Percentiles rank a stretch among this genome's conserved stretches.
Conservation (phyloP, 2,329 filamentous ascomycete species). For the Aureobasidium leucospermi region DNA sequence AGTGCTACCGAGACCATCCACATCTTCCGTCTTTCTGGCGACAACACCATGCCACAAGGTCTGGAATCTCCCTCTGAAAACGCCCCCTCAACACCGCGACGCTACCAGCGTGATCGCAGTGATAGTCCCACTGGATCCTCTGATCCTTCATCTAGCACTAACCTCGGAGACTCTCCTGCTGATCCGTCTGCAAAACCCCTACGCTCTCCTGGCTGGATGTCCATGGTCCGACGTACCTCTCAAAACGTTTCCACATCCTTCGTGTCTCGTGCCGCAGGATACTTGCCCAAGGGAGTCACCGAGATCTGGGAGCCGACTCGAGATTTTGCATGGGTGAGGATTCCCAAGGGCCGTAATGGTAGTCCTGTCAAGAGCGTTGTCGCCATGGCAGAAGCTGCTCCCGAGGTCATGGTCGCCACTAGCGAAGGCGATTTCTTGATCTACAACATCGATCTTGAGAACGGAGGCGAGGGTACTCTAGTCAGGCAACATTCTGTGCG, state of each 20-base stretch:
- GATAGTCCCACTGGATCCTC: slow-evolving; percentile 30
- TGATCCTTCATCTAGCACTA: slow-evolving; percentile 35
- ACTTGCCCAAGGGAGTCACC: slow-evolving; percentile 85
- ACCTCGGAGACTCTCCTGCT: slow-evolving; percentile 19
- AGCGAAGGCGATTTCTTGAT: slow-evolving; percentile 93
- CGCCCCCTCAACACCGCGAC: slow-evolving; percentile 2
- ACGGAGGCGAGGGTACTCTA: slow-evolving; percentile 84
- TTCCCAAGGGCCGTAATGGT: slow-evolving; percentile 56
- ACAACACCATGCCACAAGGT: not conserved
- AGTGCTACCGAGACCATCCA: slow-evolving; percentile 95
- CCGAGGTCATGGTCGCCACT: slow-evolving; percentile 96
- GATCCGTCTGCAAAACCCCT: slow-evolving; percentile 14
- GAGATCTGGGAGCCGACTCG: slow-evolving; percentile 96
- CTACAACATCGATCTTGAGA: slow-evolving; percentile 90
- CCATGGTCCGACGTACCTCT: slow-evolving; percentile 86
- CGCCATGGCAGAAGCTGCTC: slow-evolving; percentile 88
- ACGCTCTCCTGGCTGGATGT: slow-evolving; percentile 71
- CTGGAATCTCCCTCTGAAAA: not conserved
- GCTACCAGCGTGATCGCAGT: slow-evolving; percentile 30
- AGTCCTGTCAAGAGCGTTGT: slow-evolving; percentile 78
- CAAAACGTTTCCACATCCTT: slow-evolving; percentile 87
- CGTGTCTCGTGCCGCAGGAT: slow-evolving; percentile 81
- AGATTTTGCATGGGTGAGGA: slow-evolving; percentile 94
- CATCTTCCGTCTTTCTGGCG: slow-evolving; percentile 71
- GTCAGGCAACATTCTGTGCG: slow-evolving; percentile 61